Evolutionary conservation across 495 filamentous ascomycete species (phyloP), one percentile per base, ranked within the genome.

Genomic region (Penicillium desertorum): DNA sequence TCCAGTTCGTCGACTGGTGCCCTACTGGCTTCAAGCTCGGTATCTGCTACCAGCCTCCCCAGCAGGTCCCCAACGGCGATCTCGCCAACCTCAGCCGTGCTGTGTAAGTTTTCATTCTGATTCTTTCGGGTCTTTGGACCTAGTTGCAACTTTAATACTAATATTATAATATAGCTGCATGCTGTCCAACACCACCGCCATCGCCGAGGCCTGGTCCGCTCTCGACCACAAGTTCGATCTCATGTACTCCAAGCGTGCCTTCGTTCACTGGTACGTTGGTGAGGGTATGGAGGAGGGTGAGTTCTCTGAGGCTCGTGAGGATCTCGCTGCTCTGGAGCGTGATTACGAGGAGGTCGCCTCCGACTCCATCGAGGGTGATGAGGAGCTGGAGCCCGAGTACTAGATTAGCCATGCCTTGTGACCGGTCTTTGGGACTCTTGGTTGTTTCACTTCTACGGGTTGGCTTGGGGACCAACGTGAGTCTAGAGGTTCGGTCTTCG

Each of bases 231-330:
- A 98, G 79, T 98, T 98, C 79, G 94, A 98, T 66, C 91, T 98
- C 71, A 98, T 98, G 94, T 98, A 98, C 84, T 92, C 92, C 73
- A 98, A 98, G 86, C 94, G 94, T 77, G 94, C 94, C 54, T 98
- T 98, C 80, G 94, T 98, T 50, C 94, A 98, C 79, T 98, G 94
- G 94, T 98, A 98, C 68, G 94, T 98, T 73, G 94, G 94, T 79
- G 94, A 98, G 83, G 94, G 94, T 85, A 98, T 98, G 94, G 94
- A 98, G 83, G 94, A 98, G 77, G 94, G 94, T 71, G 94, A 98
- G 76, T 98, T 98, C 83, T 95, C 91, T 47, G 94, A 98, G 84
- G 94, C 94, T 51, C 90, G 94, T 76, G 94, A 98, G 82, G 94
- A 98, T 78, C 76, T 98, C 68, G 94, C 94, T 68, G 94, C 94